Percentiles rank a stretch among this genome's conserved stretches.
phyloP scores from a whole-genome alignment of 371 early-diverging fungal genomes.

The Coemansia sp. region DNA sequence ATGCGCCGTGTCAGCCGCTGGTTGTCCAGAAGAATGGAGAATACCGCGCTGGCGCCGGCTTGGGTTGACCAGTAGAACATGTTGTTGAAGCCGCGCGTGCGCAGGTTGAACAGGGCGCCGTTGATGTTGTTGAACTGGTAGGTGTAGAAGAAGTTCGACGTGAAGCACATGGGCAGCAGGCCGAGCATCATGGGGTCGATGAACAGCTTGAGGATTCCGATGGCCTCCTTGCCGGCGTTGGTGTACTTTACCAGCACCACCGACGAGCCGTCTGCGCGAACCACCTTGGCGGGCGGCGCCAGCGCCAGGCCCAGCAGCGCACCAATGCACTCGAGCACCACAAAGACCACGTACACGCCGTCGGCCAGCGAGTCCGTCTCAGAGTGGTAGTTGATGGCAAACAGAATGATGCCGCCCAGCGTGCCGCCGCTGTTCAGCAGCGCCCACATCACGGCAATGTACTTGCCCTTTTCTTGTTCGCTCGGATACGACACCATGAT shows the following conservation, averaged over 20 bases:
- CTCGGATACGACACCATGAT: slow-evolving; percentile 80
- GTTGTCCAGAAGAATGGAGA: slow-evolving; percentile 61
- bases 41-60: too few species aligned
- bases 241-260: slow-evolving; percentile 57
- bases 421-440: slow-evolving; percentile 78
- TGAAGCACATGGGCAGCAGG: slow-evolving; percentile 67
- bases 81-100: slow-evolving; percentile 69
- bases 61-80: slow-evolving; percentile 71
- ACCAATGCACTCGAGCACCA: slow-evolving; percentile 65
- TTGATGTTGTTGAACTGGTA: slow-evolving; percentile 62
- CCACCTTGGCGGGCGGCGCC: slow-evolving; percentile 61
- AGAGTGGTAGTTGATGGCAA: slow-evolving; percentile 61
- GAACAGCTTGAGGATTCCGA: slow-evolving; percentile 62
- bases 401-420: slow-evolving; percentile 69
- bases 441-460: too few species aligned
- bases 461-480: slow-evolving; percentile 78
- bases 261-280: slow-evolving; percentile 61
- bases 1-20: slow-evolving; percentile 52
- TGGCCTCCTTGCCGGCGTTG: slow-evolving; percentile 57
- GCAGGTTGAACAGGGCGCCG: slow-evolving; percentile 57
- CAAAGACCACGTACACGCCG: slow-evolving; percentile 66
- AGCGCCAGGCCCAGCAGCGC: slow-evolving; percentile 56
- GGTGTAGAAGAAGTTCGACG: slow-evolving; percentile 76
- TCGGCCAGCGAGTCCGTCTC: slow-evolving; percentile 53
- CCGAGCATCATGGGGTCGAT: slow-evolving; percentile 62